A percentile compares a stretch with the other conserved stretches of the same genome.
Evolutionary conservation across 176 grass and related monocot species (phyloP).

Genomic region (Triticum turgidum): DNA sequence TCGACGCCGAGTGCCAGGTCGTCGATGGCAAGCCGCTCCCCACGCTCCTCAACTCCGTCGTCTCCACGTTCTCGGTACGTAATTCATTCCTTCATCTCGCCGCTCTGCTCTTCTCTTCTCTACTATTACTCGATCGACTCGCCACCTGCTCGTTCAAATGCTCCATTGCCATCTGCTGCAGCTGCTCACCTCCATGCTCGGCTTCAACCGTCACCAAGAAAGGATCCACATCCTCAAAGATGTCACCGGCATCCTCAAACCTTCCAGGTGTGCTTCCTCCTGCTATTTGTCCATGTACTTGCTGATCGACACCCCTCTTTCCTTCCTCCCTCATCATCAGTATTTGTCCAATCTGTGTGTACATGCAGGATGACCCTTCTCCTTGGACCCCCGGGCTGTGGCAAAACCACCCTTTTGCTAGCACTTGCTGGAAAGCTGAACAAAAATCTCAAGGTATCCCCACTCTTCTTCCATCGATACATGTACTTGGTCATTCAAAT

Average conservation of each 20-base stretch:
- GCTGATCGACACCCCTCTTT: not conserved
- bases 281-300: not conserved
- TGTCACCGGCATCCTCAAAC: slow-evolving; percentile 65
- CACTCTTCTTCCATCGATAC: not conserved
- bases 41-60: slow-evolving; percentile 55
- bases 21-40: slow-evolving; percentile 58
- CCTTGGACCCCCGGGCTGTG: slow-evolving; percentile 69
- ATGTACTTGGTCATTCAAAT: too few relatives aligned
- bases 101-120: not conserved
- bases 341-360: not conserved
- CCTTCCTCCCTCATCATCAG: not conserved
- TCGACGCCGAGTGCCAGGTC: slow-evolving; percentile 57
- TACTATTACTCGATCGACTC: too few relatives aligned
- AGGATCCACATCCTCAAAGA: slow-evolving; percentile 66
- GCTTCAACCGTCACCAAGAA: slow-evolving; percentile 37
- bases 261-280: not conserved
- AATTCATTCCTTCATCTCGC: not conserved
- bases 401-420: slow-evolving; percentile 71
- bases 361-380: slow-evolving; percentile 68
- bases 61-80: slow-evolving; percentile 27
- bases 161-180: not conserved
- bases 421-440: slow-evolving; percentile 66
- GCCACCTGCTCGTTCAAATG: slow-evolving; percentile 9
- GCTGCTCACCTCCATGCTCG: slow-evolving; percentile 3
- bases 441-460: slow-evolving; percentile 56